A percentile compares a stretch with the other conserved stretches of the same genome.
Evolutionary conservation across 2,329 filamentous ascomycete genomes (phyloP).

Genomic region (Dendryphion nanum): DNA sequence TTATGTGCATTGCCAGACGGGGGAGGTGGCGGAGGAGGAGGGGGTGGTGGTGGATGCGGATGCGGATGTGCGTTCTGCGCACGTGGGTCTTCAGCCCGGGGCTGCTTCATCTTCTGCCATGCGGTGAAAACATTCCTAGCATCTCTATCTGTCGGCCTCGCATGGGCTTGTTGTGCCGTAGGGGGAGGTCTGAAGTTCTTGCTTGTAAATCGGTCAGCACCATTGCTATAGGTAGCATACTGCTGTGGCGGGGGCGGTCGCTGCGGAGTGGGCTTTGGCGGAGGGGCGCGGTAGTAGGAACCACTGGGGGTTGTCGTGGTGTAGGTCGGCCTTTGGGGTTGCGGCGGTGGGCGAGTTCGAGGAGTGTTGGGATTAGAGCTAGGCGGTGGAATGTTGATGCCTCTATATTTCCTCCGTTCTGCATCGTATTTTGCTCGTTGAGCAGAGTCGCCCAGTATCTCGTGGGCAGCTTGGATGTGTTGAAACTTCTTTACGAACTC

Average conservation of each 20-base stretch:
- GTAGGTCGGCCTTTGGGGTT: slow-evolving; percentile 45
- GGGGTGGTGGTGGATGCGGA: too few relatives aligned
- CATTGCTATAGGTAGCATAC: slow-evolving; percentile 32
- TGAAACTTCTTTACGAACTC: slow-evolving; percentile 83
- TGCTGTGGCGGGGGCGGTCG: slow-evolving; percentile 20
- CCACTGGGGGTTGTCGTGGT: slow-evolving; percentile 36
- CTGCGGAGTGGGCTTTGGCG: slow-evolving; percentile 19
- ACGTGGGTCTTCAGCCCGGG: slow-evolving; percentile 27
- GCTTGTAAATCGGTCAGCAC: slow-evolving; percentile 45
- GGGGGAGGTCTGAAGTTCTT: slow-evolving; percentile 42
- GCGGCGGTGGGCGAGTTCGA: slow-evolving; percentile 42
- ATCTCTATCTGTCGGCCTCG: slow-evolving; percentile 38
- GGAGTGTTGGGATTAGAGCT: slow-evolving; percentile 43
- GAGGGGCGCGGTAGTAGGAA: slow-evolving; percentile 32
- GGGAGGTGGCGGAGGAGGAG: too few relatives aligned
- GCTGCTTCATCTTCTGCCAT: slow-evolving; percentile 50
- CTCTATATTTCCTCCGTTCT: slow-evolving; percentile 52
- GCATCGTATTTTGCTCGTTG: slow-evolving; percentile 61
- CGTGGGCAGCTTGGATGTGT: slow-evolving; percentile 80
- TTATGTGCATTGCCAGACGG: slow-evolving; percentile 17
- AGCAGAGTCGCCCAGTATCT: slow-evolving; percentile 65
- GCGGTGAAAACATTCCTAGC: slow-evolving; percentile 47
- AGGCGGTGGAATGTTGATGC: slow-evolving; percentile 28
- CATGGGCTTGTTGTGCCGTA: slow-evolving; percentile 28
- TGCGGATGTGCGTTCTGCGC: slow-evolving; percentile 11